These are phyloP conservation scores for Strobilomyces dryophilus DNA, from an alignment of 768 basidiomycete species.

Conservation along the genomic window DNA sequence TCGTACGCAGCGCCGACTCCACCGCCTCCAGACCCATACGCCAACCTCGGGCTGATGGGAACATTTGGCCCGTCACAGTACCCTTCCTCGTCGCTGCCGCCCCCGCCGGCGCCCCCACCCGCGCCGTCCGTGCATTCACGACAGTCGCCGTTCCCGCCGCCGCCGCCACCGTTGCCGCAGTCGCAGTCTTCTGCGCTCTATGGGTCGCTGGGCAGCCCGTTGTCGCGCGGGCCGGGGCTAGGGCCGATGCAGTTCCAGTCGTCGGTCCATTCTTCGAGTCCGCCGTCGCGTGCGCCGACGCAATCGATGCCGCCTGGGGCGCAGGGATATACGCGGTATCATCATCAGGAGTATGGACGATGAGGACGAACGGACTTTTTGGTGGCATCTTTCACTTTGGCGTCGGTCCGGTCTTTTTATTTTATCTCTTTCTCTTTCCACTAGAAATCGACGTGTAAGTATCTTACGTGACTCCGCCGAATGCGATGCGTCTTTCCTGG, in stretches of 20 bases:
- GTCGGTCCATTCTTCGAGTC: constrained; percentile 13
- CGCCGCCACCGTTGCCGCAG: constrained; percentile 16
- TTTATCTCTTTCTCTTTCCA: neutral
- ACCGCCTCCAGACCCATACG: constrained; percentile 35
- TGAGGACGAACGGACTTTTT: constrained; percentile 6
- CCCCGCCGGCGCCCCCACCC: constrained; percentile 14
- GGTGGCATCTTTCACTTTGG: too few relatives aligned
- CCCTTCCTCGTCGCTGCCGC: neutral
- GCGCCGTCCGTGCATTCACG: constrained; percentile 21
- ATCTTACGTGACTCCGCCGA: too few relatives aligned
- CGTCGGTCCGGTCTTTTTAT: too few relatives aligned
- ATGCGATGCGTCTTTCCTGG: too few relatives aligned
- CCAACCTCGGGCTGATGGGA: constrained; percentile 20
- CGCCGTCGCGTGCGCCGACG: constrained; percentile 14
- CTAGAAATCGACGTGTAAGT: too few relatives aligned
- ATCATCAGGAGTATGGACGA: constrained; percentile 31
- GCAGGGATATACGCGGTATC: constrained; percentile 26
- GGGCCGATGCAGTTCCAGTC: constrained; percentile 24
- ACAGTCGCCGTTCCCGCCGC: constrained; percentile 22
- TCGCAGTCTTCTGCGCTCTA: constrained; percentile 23
- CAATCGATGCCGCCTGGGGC: constrained; percentile 29
- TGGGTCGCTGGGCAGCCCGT: constrained; percentile 7
- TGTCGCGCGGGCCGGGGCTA: constrained; percentile 29
- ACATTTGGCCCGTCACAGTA: constrained; percentile 21
- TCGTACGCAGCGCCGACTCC: constrained; percentile 20